phyloP scores from a whole-genome alignment of 768 basidiomycete species.

The Lactarius trivialis region DNA sequence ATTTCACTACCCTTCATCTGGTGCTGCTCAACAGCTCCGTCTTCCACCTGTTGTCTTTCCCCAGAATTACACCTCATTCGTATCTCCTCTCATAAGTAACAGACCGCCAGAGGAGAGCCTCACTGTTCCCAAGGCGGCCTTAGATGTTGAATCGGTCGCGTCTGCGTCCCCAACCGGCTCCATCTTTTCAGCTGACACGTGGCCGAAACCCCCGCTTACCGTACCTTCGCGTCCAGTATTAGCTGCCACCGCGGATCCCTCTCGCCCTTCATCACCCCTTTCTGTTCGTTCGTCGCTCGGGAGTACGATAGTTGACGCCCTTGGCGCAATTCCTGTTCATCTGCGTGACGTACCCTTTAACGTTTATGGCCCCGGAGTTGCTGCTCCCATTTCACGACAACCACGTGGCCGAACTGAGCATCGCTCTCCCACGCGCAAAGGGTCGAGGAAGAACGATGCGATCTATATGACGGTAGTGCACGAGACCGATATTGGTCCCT shows the following conservation, averaged over 20 bases:
- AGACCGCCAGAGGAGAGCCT: background rate
- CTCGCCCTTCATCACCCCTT: constrained; percentile 9
- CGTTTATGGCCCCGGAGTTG: background rate
- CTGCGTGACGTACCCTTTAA: constrained; percentile 15
- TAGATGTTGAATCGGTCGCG: background rate
- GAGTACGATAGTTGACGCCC: constrained; percentile 18
- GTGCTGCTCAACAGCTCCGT: constrained; percentile 10
- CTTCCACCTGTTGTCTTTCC: constrained; percentile 7
- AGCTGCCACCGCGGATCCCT: background rate
- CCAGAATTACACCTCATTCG: background rate
- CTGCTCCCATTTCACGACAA: background rate
- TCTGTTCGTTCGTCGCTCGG: constrained; percentile 11
- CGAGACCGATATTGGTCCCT: constrained; percentile 8
- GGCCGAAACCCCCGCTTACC: constrained; percentile 9
- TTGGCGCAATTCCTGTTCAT: constrained; percentile 13
- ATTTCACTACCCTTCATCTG: constrained; percentile 13
- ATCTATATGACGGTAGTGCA: constrained; percentile 23
- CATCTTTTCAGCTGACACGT: constrained; percentile 10
- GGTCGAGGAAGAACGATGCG: constrained; percentile 9
- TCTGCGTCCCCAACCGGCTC: constrained; percentile 4
- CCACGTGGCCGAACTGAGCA: background rate
- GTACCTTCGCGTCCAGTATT: background rate
- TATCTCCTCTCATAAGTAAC: background rate
- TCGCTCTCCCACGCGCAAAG: background rate
- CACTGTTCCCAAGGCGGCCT: background rate